A percentile compares a stretch with the other conserved stretches of the same genome.
These are phyloP conservation scores for Amborella trichopoda DNA, from an alignment of 164 flowering plant species.

Conservation along the genomic window DNA sequence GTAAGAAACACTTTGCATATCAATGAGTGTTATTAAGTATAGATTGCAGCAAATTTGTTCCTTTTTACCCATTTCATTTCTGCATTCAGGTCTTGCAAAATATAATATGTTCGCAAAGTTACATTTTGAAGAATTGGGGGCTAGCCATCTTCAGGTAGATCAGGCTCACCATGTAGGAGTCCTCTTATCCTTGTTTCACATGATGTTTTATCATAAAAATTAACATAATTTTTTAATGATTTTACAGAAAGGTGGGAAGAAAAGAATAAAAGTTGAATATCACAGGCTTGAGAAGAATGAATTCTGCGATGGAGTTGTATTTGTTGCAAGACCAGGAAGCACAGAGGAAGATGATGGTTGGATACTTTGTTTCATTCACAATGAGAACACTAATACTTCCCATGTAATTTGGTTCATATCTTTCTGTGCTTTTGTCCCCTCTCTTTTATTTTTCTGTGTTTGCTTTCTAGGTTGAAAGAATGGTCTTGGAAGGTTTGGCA, in stretches of 20 bases:
- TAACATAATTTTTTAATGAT: neutral
- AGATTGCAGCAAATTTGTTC: too few species aligned
- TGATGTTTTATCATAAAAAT: neutral
- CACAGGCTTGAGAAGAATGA: neutral
- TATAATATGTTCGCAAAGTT: neutral
- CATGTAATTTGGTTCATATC: constrained; percentile 14
- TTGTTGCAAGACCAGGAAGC: neutral
- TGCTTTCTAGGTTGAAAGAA: too few species aligned
- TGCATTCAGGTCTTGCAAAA: neutral
- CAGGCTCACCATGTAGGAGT: neutral
- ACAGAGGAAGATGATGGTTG: constrained; percentile 1
- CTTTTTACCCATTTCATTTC: too few species aligned
- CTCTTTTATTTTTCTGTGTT: too few species aligned
- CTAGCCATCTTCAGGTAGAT: neutral
- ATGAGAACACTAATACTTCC: constrained; percentile 1
- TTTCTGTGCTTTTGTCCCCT: too few species aligned
- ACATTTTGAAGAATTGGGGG: neutral
- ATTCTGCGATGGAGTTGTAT: neutral
- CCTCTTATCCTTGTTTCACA: neutral
- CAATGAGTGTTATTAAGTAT: too few species aligned
- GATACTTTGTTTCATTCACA: neutral
- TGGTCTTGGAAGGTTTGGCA: too few species aligned
- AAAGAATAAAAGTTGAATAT: constrained; percentile 3
- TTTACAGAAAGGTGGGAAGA: neutral
- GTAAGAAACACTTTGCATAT: constrained; percentile 12